Evolutionary conservation across 345 rosid species (phyloP).

Genomic region (Hypericum androsaemum): DNA sequence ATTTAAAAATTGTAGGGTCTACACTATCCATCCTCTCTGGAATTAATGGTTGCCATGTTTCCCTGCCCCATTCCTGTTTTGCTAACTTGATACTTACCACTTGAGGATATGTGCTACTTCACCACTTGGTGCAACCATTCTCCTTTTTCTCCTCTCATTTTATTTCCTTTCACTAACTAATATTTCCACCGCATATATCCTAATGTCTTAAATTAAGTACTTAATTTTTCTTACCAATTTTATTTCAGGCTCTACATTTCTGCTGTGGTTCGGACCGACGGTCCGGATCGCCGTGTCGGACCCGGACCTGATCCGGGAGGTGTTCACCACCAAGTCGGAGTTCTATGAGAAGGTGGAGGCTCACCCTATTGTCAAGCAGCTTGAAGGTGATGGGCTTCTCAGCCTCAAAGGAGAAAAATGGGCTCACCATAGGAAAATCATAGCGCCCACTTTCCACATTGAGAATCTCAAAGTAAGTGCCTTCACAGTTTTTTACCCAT

Average conservation of each 20-base stretch:
- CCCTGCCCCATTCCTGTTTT: constrained; percentile 28
- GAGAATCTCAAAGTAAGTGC: constrained; percentile 49
- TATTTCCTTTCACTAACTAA: neutral
- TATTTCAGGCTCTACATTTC: constrained; percentile 31
- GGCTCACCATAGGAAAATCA: constrained; percentile 38
- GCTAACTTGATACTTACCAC: constrained; percentile 36
- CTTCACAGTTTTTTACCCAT: neutral
- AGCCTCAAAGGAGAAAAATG: constrained; percentile 43
- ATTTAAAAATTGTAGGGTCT: constrained; percentile 15
- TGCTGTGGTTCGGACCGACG: constrained; percentile 41
- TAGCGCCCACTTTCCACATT: constrained; percentile 46
- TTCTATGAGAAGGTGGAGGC: constrained; percentile 26
- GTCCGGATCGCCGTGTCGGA: constrained; percentile 33
- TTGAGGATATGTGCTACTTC: constrained; percentile 21
- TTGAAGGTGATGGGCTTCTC: constrained; percentile 27
- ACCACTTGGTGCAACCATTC: constrained; percentile 8
- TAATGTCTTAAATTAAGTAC: constrained; percentile 7
- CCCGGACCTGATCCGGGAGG: constrained; percentile 36
- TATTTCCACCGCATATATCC: neutral
- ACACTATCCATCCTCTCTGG: constrained; percentile 33
- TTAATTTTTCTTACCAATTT: neutral
- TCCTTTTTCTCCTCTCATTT: neutral
- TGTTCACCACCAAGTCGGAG: constrained; percentile 26
- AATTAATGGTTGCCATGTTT: constrained; percentile 28
- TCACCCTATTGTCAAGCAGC: constrained; percentile 22